Evolutionary conservation across 257 asterid genomes (phyloP).

Genomic region (Craterostigma plantagineum): DNA sequence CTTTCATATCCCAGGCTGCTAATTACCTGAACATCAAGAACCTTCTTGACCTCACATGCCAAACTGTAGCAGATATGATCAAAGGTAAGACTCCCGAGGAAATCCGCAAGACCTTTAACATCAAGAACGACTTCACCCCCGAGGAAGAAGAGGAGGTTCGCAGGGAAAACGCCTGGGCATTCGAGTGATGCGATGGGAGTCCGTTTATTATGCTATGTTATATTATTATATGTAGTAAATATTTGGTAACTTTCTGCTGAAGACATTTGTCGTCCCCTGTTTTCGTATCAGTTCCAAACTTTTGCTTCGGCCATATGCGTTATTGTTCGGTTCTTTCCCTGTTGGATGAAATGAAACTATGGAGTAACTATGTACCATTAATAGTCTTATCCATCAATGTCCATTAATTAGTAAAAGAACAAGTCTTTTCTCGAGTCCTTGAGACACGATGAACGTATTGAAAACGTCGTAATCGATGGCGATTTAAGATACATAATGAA

Average conservation of each 20-base stretch:
- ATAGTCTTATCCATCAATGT: too few species aligned
- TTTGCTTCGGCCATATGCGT: too few species aligned
- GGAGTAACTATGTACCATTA: too few species aligned
- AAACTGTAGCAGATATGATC: slow-evolving; percentile 54
- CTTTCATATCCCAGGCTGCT: slow-evolving; percentile 37
- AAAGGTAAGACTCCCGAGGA: slow-evolving; percentile 62
- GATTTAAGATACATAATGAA: too few species aligned
- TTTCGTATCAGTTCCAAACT: too few species aligned
- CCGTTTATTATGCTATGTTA: neutral
- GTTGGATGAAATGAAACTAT: too few species aligned
- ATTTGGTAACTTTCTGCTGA: neutral
- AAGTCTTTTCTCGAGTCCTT: too few species aligned
- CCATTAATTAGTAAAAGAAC: too few species aligned
- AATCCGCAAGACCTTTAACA: slow-evolving; percentile 45
- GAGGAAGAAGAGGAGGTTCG: slow-evolving; percentile 60
- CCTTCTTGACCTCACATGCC: slow-evolving; percentile 45
- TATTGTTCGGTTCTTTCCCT: too few species aligned
- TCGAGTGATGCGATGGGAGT: slow-evolving; percentile 19
- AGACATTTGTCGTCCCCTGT: too few species aligned
- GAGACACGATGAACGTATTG: too few species aligned
- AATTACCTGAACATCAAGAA: slow-evolving; percentile 50
- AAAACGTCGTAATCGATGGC: too few species aligned
- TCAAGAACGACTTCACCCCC: slow-evolving; percentile 46
- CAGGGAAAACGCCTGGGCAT: slow-evolving; percentile 62
- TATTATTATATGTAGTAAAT: neutral